Conservation (phyloP, 192 early-diverging fungal genomes). For the Entomortierella parvispora region DNA sequence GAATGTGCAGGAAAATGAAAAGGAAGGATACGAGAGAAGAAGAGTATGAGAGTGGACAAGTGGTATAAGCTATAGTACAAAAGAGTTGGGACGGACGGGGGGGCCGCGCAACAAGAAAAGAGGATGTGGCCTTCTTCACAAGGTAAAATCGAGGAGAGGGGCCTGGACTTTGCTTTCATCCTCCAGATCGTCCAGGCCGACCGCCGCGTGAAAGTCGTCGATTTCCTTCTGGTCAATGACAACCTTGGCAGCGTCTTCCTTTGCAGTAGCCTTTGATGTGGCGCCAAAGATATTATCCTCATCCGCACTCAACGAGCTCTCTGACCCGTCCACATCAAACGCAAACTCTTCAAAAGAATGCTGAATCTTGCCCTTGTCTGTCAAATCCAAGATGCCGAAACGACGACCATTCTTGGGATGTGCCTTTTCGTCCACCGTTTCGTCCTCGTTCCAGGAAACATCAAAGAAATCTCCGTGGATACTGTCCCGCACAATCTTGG, state of each 20-base stretch:
- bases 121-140: neutral
- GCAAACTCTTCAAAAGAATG: slow-evolving; percentile 45
- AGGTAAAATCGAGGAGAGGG: slow-evolving; percentile 39
- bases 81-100: neutral
- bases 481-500: too few species aligned
- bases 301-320: slow-evolving; percentile 42
- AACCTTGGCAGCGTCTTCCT: too few species aligned
- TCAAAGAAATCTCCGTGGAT: slow-evolving; percentile 20
- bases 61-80: neutral
- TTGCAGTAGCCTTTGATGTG: too few species aligned
- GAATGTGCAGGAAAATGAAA: neutral
- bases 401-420: slow-evolving; percentile 11
- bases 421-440: neutral
- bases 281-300: slow-evolving; percentile 44
- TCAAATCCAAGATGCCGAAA: slow-evolving; percentile 42
- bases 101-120: too few species aligned
- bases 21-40: too few species aligned
- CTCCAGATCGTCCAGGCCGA: slow-evolving; percentile 32
- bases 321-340: slow-evolving; percentile 31
- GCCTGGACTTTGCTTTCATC: slow-evolving; percentile 35
- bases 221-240: neutral
- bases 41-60: neutral
- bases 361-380: slow-evolving; percentile 22
- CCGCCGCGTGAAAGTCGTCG: neutral
- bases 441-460: slow-evolving; percentile 23